These are phyloP conservation scores for Ascochyta fabae DNA, from an alignment of 2,329 filamentous ascomycete genomes.

Conservation along the genomic window DNA sequence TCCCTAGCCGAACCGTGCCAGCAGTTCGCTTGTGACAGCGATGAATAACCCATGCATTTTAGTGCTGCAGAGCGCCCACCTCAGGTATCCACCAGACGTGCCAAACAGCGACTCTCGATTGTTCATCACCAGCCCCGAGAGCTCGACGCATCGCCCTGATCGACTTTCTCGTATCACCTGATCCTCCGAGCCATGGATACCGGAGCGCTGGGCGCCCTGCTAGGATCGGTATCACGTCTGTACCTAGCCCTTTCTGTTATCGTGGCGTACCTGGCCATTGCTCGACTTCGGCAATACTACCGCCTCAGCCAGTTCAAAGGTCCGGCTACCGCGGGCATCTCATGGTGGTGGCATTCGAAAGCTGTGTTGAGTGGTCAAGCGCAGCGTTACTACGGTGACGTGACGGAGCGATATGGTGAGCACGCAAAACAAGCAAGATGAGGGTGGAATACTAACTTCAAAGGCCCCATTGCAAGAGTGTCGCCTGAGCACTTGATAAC, in stretches of 20 bases:
- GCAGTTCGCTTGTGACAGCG: slow-evolving; percentile 5
- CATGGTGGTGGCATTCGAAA: slow-evolving; percentile 41
- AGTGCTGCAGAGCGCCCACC: slow-evolving; percentile 1
- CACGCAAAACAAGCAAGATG: not conserved
- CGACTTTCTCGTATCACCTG: slow-evolving; percentile 1
- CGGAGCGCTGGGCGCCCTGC: slow-evolving; percentile 6
- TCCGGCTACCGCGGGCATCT: slow-evolving; percentile 38
- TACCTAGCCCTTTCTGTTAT: slow-evolving; percentile 20
- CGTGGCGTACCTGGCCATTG: slow-evolving; percentile 23
- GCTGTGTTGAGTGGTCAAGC: slow-evolving; percentile 36
- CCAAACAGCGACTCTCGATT: slow-evolving; percentile 1
- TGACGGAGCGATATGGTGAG: slow-evolving; percentile 42
- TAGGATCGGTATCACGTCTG: slow-evolving; percentile 19
- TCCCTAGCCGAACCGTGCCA: slow-evolving; percentile 1
- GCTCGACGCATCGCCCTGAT: not conserved
- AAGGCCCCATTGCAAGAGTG: slow-evolving; percentile 54
- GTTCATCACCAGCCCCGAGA: not conserved
- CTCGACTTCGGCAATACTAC: slow-evolving; percentile 33
- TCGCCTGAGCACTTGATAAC: slow-evolving; percentile 59
- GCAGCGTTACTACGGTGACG: slow-evolving; percentile 37
- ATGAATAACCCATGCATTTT: slow-evolving; percentile 4
- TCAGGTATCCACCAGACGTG: not conserved
- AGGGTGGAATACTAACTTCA: not conserved
- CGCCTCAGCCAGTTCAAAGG: slow-evolving; percentile 43
- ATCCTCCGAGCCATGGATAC: slow-evolving; percentile 19